phyloP scores from a whole-genome alignment of 2,329 filamentous ascomycete genomes.

The Nemania abortiva region DNA sequence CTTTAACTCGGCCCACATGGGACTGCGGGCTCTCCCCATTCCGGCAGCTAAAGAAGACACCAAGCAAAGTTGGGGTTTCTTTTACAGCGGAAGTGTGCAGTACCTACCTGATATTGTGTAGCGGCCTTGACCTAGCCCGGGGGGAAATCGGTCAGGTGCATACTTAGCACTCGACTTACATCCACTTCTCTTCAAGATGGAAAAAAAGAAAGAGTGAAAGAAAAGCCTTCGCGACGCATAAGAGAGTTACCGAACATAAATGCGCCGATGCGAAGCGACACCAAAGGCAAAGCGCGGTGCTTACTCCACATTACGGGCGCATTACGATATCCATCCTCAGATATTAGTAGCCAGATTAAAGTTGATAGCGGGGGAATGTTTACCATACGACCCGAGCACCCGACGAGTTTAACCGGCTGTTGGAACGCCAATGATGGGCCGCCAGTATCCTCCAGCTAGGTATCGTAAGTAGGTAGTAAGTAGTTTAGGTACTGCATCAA shows the following conservation, averaged over 20 bases:
- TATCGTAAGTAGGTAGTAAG: background rate
- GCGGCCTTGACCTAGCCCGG: background rate
- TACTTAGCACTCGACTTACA: background rate
- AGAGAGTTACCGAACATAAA: background rate
- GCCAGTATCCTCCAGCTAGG: background rate
- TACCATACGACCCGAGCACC: conserved; percentile 17
- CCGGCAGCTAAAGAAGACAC: conserved; percentile 24
- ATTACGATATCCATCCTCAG: background rate
- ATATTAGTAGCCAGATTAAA: conserved; percentile 5
- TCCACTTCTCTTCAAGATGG: background rate
- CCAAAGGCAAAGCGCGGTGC: conserved; percentile 18
- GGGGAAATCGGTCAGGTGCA: background rate
- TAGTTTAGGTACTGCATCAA: conserved; percentile 1
- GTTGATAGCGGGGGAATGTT: conserved; percentile 8
- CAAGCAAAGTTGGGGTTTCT: background rate
- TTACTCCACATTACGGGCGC: conserved; percentile 23
- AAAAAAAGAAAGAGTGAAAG: background rate
- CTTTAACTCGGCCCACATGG: conserved; percentile 19
- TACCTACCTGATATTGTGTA: conserved; percentile 1
- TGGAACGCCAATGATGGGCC: conserved; percentile 15
- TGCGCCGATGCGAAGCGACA: background rate
- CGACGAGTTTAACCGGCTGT: conserved; percentile 25
- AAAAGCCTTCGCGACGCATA: no score
- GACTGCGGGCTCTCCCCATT: conserved; percentile 15
- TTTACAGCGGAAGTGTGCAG: conserved; percentile 3